phyloP scores from a whole-genome alignment of 129 eudicot genomes.

The Flaveria bidentis region DNA sequence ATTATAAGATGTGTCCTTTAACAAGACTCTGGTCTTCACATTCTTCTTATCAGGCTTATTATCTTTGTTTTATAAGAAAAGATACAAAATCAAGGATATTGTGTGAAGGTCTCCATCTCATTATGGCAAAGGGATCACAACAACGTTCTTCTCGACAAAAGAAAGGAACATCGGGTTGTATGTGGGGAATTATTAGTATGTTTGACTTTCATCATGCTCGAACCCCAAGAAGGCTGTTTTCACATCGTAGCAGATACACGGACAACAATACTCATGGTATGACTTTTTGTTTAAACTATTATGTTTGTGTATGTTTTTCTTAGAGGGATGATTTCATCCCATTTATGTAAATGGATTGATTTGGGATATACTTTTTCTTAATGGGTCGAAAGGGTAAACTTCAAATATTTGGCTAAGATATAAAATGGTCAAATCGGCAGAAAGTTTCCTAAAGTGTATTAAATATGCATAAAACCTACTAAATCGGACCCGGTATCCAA shows the following conservation, averaged over 20 bases:
- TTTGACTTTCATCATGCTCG: slow-evolving; percentile 83
- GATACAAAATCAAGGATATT: slow-evolving; percentile 19
- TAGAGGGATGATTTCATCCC: background rate
- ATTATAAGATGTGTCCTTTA: background rate
- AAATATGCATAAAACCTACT: slow-evolving; percentile 8
- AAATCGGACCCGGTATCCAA: background rate
- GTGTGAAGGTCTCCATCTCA: slow-evolving; percentile 8
- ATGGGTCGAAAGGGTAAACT: background rate
- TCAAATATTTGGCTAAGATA: background rate
- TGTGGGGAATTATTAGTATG: slow-evolving; percentile 73
- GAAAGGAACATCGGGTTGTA: slow-evolving; percentile 74
- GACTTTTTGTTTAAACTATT: slow-evolving; percentile 20
- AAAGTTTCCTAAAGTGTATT: background rate
- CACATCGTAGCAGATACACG: slow-evolving; percentile 51
- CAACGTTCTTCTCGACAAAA: slow-evolving; percentile 52
- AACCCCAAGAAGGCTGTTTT: slow-evolving; percentile 57
- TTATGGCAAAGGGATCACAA: slow-evolving; percentile 73
- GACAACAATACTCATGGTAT: slow-evolving; percentile 46
- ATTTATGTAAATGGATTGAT: background rate
- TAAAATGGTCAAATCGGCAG: background rate
- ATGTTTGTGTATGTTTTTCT: background rate
- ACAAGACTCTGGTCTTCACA: background rate
- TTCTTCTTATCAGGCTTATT: slow-evolving; percentile 30
- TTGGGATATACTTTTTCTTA: background rate
- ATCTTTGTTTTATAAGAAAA: slow-evolving; percentile 10